Evolutionary conservation across 129 eudicot species (phyloP).

Genomic region (Pittosporum tobira): DNA sequence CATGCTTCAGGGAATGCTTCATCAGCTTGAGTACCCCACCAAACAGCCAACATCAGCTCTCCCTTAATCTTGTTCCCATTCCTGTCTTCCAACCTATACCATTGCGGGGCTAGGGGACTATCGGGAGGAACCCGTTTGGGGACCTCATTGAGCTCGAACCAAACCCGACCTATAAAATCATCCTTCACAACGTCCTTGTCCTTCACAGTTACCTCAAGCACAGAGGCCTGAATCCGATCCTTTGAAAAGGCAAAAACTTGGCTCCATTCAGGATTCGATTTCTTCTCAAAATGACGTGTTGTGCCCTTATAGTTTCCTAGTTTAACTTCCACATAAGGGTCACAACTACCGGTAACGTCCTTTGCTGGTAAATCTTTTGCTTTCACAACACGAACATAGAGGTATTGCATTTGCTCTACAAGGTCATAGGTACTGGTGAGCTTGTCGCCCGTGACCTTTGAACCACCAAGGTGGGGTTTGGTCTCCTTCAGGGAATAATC

Average conservation of each 20-base stretch:
- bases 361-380: conserved; percentile 68
- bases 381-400: conserved; percentile 86
- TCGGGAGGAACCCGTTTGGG: conserved; percentile 88
- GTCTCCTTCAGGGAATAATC: conserved; percentile 71
- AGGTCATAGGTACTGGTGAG: conserved; percentile 74
- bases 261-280: conserved; percentile 68
- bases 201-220: conserved; percentile 63
- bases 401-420: conserved; percentile 90
- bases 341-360: conserved; percentile 67
- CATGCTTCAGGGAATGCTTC: conserved; percentile 96
- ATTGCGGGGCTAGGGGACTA: conserved; percentile 86
- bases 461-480: conserved; percentile 64
- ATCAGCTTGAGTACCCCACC: conserved; percentile 98
- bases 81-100: conserved; percentile 75
- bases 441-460: conserved; percentile 49
- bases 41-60: conserved; percentile 89
- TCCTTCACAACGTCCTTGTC: conserved; percentile 75
- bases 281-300: conserved; percentile 82
- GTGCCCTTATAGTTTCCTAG: conserved; percentile 87
- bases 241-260: conserved; percentile 90
- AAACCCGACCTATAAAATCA: conserved; percentile 71
- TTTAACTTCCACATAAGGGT: conserved; percentile 89
- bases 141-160: conserved; percentile 80
- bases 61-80: conserved; percentile 57
- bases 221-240: conserved; percentile 70